Evolutionary conservation across 768 basidiomycete genomes (phyloP).

Genomic region (Lactarius quietus): DNA sequence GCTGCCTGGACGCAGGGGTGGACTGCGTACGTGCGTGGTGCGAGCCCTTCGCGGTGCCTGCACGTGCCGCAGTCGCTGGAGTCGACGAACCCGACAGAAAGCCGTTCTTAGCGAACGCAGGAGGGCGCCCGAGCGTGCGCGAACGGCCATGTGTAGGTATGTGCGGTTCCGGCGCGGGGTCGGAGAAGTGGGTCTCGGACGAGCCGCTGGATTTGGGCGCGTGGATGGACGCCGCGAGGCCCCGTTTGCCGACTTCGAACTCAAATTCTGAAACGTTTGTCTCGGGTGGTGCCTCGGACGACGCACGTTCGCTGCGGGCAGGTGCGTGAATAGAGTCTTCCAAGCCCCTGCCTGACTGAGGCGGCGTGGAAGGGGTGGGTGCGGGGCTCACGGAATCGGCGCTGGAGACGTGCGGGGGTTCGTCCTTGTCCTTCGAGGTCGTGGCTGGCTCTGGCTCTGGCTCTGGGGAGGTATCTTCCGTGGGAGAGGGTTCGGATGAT

Average conservation of each 20-base stretch:
- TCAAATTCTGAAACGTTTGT: not conserved
- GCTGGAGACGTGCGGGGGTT: not conserved
- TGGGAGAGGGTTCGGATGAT: not conserved
- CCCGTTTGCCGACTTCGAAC: conserved; percentile 25
- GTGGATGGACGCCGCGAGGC: conserved; percentile 54
- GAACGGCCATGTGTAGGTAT: conserved; percentile 49
- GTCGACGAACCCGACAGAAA: conserved; percentile 39
- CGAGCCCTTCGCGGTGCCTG: conserved; percentile 26
- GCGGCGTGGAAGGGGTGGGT: not conserved
- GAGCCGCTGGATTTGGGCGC: conserved; percentile 39
- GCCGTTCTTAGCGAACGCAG: conserved; percentile 21
- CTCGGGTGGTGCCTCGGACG: not conserved
- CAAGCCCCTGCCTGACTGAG: conserved; percentile 6
- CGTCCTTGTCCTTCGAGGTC: not conserved
- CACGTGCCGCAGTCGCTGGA: conserved; percentile 32
- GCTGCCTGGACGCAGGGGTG: conserved; percentile 46
- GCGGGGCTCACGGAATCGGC: not conserved
- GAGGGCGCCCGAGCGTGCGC: conserved; percentile 50
- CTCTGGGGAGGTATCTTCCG: not conserved
- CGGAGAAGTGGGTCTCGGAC: not conserved
- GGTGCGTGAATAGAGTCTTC: conserved; percentile 10
- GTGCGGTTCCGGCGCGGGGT: conserved; percentile 34
- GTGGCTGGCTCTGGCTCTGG: no score
- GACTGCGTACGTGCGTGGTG: conserved; percentile 64
- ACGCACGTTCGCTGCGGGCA: not conserved